Evolutionary conservation across 805 yeast species (phyloP).

Genomic region (Yarrowia bubula): DNA sequence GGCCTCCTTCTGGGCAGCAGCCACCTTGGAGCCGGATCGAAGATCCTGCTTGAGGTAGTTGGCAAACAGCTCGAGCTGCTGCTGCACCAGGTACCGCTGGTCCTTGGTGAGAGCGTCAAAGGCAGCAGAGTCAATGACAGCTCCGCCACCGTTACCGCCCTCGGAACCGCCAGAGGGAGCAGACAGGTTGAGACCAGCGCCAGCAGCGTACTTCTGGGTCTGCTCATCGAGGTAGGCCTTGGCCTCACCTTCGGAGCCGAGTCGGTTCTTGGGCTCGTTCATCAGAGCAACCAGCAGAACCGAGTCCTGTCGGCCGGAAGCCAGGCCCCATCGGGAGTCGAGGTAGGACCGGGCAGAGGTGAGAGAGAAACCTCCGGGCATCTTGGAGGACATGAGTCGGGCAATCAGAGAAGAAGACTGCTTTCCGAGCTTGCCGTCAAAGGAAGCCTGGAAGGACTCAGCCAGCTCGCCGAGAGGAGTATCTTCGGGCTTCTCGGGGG

Average conservation of each 20-base stretch:
- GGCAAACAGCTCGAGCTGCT: slow-evolving; percentile 88
- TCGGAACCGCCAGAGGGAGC: slow-evolving; percentile 55
- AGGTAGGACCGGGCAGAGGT: slow-evolving; percentile 89
- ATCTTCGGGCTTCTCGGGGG: slow-evolving; percentile 99
- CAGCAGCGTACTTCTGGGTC: slow-evolving; percentile 81
- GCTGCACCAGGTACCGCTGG: slow-evolving; percentile 66
- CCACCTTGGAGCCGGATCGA: slow-evolving; percentile 84
- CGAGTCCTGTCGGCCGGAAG: slow-evolving; percentile 90
- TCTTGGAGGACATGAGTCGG: slow-evolving; percentile 90
- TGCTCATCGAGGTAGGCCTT: slow-evolving; percentile 79
- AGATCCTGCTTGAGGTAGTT: slow-evolving; percentile 91
- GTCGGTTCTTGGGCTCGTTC: slow-evolving; percentile 86
- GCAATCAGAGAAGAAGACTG: slow-evolving; percentile 86
- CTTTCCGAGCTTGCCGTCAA: slow-evolving; percentile 87
- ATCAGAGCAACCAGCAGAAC: slow-evolving; percentile 79
- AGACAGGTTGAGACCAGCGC: slow-evolving; percentile 72
- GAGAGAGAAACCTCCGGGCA: slow-evolving; percentile 99
- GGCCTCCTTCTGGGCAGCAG: slow-evolving; percentile 80
- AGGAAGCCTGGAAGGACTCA: slow-evolving; percentile 88
- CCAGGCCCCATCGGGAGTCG: slow-evolving; percentile 89
- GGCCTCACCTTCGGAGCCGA: slow-evolving; percentile 84
- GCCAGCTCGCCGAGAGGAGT: slow-evolving; percentile 95
- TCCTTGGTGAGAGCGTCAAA: slow-evolving; percentile 77
- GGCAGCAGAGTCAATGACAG: slow-evolving; percentile 92
- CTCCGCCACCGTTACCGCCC: slow-evolving; percentile 62